These are phyloP conservation scores for Leishmania turanica DNA, from an alignment of 208 protist genomes.

Conservation along the genomic window DNA sequence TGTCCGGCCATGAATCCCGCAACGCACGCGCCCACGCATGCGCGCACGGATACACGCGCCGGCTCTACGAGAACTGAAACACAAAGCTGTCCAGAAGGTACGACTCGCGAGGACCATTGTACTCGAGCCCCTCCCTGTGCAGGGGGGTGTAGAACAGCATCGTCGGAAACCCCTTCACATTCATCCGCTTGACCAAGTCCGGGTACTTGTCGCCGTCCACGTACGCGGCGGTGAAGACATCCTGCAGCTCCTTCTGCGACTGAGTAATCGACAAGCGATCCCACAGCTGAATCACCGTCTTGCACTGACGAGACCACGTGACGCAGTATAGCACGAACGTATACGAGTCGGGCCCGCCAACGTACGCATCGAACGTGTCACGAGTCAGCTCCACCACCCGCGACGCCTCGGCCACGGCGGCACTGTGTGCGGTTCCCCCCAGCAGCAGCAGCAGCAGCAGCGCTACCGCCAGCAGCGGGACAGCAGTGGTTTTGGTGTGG, in stretches of 20 bases:
- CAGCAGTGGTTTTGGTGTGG: neutral
- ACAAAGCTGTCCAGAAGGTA: slow-evolving; percentile 78
- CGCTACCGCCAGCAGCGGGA: neutral
- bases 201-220: slow-evolving; percentile 69
- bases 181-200: slow-evolving; percentile 43
- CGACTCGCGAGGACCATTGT: slow-evolving; percentile 39
- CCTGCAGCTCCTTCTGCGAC: slow-evolving; percentile 43
- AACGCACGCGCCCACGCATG: neutral
- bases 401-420: slow-evolving; percentile 16
- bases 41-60: neutral
- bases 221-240: slow-evolving; percentile 68
- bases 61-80: slow-evolving; percentile 70
- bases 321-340: slow-evolving; percentile 82
- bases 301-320: slow-evolving; percentile 59
- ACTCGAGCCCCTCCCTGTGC: slow-evolving; percentile 67
- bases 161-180: slow-evolving; percentile 58
- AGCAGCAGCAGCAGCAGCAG: neutral
- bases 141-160: slow-evolving; percentile 70
- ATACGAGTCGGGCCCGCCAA: slow-evolving; percentile 51
- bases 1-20: neutral
- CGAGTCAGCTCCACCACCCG: slow-evolving; percentile 68
- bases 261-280: slow-evolving; percentile 78
- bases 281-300: slow-evolving; percentile 37
- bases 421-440: neutral
- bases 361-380: slow-evolving; percentile 64